phyloP scores from a whole-genome alignment of 129 eudicot species.

The Escallonia herrerae region DNA sequence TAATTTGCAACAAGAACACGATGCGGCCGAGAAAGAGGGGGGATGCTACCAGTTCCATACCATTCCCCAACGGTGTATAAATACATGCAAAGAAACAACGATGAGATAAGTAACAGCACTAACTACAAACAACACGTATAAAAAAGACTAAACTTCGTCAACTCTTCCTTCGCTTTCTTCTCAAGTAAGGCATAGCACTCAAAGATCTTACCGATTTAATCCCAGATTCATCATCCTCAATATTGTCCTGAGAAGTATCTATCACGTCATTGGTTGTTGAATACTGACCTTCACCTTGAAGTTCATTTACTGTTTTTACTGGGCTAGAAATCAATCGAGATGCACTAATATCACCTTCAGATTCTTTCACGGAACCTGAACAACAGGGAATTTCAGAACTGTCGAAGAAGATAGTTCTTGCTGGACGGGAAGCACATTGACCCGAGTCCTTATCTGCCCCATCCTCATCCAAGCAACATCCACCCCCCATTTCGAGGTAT shows the following conservation, averaged over 20 bases:
- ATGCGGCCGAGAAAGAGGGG: no score
- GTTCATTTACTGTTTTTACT: constrained; percentile 8
- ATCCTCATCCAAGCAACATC: constrained; percentile 72
- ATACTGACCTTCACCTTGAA: constrained; percentile 10
- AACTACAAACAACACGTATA: neutral
- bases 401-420: neutral
- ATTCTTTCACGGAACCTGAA: constrained; percentile 7
- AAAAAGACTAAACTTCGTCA: constrained; percentile 5
- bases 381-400: constrained; percentile 3
- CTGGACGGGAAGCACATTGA: constrained; percentile 14
- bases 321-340: constrained; percentile 1
- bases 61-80: no score
- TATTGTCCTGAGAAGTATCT: constrained; percentile 1
- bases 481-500: constrained; percentile 73
- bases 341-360: neutral
- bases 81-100: no score
- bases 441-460: constrained; percentile 31
- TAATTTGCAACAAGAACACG: no score
- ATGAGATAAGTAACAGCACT: neutral
- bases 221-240: constrained; percentile 20
- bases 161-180: constrained; percentile 49
- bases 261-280: neutral
- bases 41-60: no score
- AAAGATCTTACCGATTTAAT: constrained; percentile 22
- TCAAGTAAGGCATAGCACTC: constrained; percentile 70